A percentile compares a stretch with the other conserved stretches of the same genome.
phyloP scores from a whole-genome alignment of 345 rosid genomes.

The Combretum micranthum region DNA sequence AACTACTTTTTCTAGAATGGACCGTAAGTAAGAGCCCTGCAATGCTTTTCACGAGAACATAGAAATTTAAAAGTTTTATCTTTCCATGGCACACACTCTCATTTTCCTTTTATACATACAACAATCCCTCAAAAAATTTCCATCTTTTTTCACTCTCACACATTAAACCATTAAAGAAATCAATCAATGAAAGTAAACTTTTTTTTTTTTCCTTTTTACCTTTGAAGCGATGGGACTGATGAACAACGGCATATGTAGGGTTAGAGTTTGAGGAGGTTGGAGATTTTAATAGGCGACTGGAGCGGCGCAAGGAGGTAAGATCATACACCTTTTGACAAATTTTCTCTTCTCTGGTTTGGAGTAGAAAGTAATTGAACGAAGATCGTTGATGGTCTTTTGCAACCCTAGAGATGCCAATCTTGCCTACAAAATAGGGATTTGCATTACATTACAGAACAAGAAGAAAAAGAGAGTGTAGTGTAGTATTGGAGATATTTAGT shows the following conservation, averaged over 20 bases:
- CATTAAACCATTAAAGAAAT: no score
- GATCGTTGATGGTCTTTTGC: constrained; percentile 21
- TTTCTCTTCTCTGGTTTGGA: constrained; percentile 10
- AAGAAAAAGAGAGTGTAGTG: background rate
- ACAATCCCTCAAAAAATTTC: no score
- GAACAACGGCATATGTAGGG: background rate
- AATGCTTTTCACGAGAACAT: no score
- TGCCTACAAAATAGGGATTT: constrained; percentile 11
- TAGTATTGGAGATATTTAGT: no score
- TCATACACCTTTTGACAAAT: constrained; percentile 6
- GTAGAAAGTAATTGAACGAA: constrained; percentile 18
- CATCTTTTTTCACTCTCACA: no score
- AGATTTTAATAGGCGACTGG: constrained; percentile 15
- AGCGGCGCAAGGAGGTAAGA: constrained; percentile 21
- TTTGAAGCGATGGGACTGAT: constrained; percentile 16
- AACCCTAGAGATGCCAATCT: constrained; percentile 34
- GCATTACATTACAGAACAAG: background rate
- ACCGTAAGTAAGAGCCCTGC: no score
- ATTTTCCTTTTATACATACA: no score
- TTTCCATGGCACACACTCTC: no score
- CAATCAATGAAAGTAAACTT: no score
- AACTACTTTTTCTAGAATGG: no score
- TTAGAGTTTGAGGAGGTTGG: background rate
- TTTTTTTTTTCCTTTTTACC: background rate
- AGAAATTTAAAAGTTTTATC: no score